A percentile compares a stretch with the other conserved stretches of the same genome.
Evolutionary conservation across 23 red algal genomes (phyloP).

Genomic region (Gracilaria domingensis): DNA sequence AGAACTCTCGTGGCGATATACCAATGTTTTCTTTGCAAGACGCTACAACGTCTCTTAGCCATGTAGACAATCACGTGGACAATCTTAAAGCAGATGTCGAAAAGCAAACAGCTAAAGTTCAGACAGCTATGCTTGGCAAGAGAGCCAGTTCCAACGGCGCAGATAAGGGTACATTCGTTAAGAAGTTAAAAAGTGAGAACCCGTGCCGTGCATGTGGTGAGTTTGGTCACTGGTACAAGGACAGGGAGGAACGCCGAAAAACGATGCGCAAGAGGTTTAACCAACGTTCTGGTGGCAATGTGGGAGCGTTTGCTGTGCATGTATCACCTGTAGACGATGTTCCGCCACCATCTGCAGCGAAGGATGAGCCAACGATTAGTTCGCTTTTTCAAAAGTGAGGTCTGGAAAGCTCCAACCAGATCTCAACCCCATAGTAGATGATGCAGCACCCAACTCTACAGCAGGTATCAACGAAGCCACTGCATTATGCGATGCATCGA

Average conservation of each 20-base stretch:
- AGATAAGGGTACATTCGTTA: no score
- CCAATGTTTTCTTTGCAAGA: no score
- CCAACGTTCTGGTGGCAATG: background rate
- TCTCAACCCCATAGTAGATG: constrained; percentile 57
- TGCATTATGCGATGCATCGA: constrained; percentile 29
- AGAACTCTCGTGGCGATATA: no score
- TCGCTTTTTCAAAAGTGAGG: constrained; percentile 31
- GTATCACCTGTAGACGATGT: background rate
- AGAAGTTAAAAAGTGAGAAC: background rate
- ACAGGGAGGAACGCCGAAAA: background rate
- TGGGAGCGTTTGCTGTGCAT: background rate
- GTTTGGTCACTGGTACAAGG: constrained; percentile 39
- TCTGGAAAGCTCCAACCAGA: constrained; percentile 20
- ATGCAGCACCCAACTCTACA: constrained; percentile 50
- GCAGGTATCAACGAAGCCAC: constrained; percentile 26
- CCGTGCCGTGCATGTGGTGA: background rate
- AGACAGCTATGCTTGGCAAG: no score
- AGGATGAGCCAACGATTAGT: background rate
- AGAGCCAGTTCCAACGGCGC: no score
- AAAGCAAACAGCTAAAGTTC: no score
- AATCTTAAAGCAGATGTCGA: no score
- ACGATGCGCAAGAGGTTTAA: background rate
- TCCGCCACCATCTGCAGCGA: background rate
- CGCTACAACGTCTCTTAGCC: no score
- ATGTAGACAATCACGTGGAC: no score